phyloP scores from a whole-genome alignment of 2,329 filamentous ascomycete species.

The Neonectria magnoliae region DNA sequence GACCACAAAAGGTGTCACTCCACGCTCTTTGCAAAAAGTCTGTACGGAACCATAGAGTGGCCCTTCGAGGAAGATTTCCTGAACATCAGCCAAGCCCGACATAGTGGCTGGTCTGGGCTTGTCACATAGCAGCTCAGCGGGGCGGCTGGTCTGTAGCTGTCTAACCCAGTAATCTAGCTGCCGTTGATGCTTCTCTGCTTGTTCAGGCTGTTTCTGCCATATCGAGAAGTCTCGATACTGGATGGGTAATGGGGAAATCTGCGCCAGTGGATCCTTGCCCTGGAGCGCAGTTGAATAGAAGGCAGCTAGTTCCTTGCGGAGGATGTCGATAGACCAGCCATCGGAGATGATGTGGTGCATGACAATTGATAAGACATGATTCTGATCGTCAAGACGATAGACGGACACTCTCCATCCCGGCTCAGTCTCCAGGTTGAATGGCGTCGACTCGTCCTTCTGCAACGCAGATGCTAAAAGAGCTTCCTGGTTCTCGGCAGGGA shows the following conservation, averaged over 20 bases:
- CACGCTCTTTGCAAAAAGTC: slow-evolving; percentile 16
- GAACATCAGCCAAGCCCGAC: slow-evolving; percentile 18
- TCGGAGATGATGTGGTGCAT: slow-evolving; percentile 38
- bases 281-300: slow-evolving; percentile 26
- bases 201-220: slow-evolving; percentile 41
- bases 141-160: slow-evolving; percentile 10
- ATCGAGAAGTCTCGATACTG: slow-evolving; percentile 36
- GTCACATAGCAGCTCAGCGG: slow-evolving; percentile 18
- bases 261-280: slow-evolving; percentile 24
- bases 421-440: slow-evolving; percentile 22
- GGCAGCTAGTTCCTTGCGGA: slow-evolving; percentile 13
- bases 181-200: slow-evolving; percentile 27
- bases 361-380: slow-evolving; percentile 25
- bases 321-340: slow-evolving; percentile 31
- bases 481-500: not conserved
- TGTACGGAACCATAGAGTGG: not conserved
- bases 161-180: slow-evolving; percentile 17
- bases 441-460: slow-evolving; percentile 11
- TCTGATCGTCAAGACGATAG: slow-evolving; percentile 1
- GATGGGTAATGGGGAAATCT: slow-evolving; percentile 31
- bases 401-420: slow-evolving; percentile 25
- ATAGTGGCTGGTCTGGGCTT: slow-evolving; percentile 12
- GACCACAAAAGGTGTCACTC: slow-evolving; percentile 15
- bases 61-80: not conserved
- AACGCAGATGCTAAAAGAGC: not conserved